Evolutionary conservation across 2,329 filamentous ascomycete genomes (phyloP), one percentile per base, ranked within the genome.

Genomic region (Colletotrichum caudatum): DNA sequence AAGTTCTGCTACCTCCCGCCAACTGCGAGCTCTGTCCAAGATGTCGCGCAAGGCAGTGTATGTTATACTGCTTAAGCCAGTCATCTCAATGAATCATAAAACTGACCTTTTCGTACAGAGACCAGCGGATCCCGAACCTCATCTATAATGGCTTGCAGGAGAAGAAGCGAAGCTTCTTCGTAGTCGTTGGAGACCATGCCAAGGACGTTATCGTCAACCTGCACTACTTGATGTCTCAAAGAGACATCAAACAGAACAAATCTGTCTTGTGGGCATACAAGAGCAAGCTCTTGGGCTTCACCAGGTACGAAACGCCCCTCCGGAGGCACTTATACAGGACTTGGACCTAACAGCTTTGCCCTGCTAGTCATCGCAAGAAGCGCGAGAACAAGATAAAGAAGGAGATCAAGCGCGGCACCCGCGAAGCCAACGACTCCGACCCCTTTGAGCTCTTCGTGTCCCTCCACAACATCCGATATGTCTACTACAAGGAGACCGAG

Each of bases 401-500:
- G 82, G 96, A 99, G 79, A 94, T 99, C 82, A 98, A 97, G 85
- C 90, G 94, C 77, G 96, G 96, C 56, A 94, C 95, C 75, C 90
- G 97, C 78, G 96, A 99, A 82, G 90, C 93, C 74, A 97, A 99
- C 81, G 89, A 91, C 66, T 94, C 97, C 80, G 96, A 99, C 80
- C 93, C 96, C 0, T 99, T 99, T 85, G 96, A 99, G 84, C 89
- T 98, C 66, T 99, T 98, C 83, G 92, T 98, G 77, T 96, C 94
- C 70, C 91, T 97, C 69, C 93, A 98, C 84, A 94, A 98, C 82
- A 97, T 99, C 80, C 93, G 96, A 82, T 99, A 99, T 88, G 94
- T 96, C 69, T 99, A 97, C 87, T 99, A 99, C 87, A 99, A 99
- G 84, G 96, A 99, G 85, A 98, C 96, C 37, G 96, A 99, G 78